Percentiles rank a stretch among this genome's conserved stretches.
Conservation (phyloP, 2,329 filamentous ascomycete genomes). For the Monosporascus sp. region DNA sequence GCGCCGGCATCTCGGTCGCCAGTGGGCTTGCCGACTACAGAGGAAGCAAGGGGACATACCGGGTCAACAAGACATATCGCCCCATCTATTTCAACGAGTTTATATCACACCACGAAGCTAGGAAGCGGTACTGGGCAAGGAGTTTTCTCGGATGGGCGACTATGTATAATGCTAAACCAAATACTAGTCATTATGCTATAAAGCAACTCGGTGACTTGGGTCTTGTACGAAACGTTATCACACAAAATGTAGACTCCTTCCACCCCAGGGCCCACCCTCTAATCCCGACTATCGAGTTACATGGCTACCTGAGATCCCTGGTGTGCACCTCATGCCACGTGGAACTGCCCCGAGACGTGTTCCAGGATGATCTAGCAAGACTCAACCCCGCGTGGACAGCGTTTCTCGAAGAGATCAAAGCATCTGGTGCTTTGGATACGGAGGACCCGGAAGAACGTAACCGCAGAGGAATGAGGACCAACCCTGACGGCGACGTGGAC, state of each 20-base stretch:
- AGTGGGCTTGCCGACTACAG: conserved; percentile 92
- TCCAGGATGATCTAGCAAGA: conserved; percentile 68
- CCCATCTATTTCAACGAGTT: conserved; percentile 96
- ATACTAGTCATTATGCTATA: conserved; percentile 73
- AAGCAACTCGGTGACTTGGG: conserved; percentile 66
- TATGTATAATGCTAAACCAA: conserved; percentile 72
- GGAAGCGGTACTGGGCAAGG: conserved; percentile 93
- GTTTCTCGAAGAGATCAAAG: conserved; percentile 67
- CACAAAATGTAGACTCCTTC: conserved; percentile 97
- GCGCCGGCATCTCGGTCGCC: conserved; percentile 88
- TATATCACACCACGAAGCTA: conserved; percentile 68
- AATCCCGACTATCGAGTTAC: conserved; percentile 75
- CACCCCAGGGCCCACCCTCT: conserved; percentile 72
- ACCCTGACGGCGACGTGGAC: conserved; percentile 93
- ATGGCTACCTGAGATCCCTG: conserved; percentile 80
- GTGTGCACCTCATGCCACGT: conserved; percentile 75
- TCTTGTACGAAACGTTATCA: conserved; percentile 71
- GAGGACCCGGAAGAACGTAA: conserved; percentile 68
- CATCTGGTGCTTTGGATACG: conserved; percentile 69
- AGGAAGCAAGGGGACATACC: conserved; percentile 84
- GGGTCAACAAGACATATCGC: conserved; percentile 81
- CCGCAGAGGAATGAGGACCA: conserved; percentile 69
- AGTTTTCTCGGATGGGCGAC: conserved; percentile 92
- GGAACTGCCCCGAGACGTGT: conserved; percentile 64
- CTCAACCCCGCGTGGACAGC: conserved; percentile 84